These are phyloP conservation scores for Escovopsis sp. DNA, from an alignment of 2,329 filamentous ascomycete species.

Conservation along the genomic window DNA sequence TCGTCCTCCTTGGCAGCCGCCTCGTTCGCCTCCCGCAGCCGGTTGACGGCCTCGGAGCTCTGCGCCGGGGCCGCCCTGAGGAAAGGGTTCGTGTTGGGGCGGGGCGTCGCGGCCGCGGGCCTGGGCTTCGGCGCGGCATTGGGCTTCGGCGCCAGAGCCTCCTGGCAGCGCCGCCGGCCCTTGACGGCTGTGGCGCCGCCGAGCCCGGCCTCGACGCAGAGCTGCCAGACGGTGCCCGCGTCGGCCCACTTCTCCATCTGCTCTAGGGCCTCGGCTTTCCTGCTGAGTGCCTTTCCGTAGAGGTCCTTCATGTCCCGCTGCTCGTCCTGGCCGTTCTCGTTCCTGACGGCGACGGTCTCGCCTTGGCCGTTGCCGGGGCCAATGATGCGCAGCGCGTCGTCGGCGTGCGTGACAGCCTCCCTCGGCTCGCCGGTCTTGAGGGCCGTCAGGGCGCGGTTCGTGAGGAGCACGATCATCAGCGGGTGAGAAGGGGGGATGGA, in stretches of 20 bases:
- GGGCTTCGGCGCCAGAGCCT: conserved; percentile 59
- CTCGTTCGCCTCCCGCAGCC: conserved; percentile 69
- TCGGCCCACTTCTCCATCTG: conserved; percentile 91
- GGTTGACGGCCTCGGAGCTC: conserved; percentile 63
- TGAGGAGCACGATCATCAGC: conserved; percentile 73
- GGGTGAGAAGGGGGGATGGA: conserved; percentile 68
- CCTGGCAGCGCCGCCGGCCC: conserved; percentile 79
- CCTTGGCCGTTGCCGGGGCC: conserved; percentile 64
- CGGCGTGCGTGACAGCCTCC: conserved; percentile 70
- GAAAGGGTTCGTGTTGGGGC: too few relatives aligned
- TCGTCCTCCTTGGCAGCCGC: conserved; percentile 78
- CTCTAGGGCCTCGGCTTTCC: conserved; percentile 91
- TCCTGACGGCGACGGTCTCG: conserved; percentile 60
- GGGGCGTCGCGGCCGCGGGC: conserved; percentile 25
- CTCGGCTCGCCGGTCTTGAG: conserved; percentile 89
- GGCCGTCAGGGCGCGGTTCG: conserved; percentile 79
- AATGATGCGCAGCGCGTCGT: conserved; percentile 66
- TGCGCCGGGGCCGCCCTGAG: conserved; percentile 25
- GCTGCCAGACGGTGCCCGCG: conserved; percentile 65
- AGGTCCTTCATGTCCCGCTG: conserved; percentile 82
- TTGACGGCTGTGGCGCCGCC: conserved; percentile 76
- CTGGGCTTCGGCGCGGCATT: conserved; percentile 31
- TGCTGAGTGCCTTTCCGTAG: conserved; percentile 82
- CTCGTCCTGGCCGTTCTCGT: conserved; percentile 40
- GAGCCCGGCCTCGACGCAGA: conserved; percentile 69